A percentile compares a stretch with the other conserved stretches of the same genome.
These are phyloP conservation scores for Ophiosphaerella herpotricha DNA, from an alignment of 2,329 filamentous ascomycete genomes.

Conservation along the genomic window DNA sequence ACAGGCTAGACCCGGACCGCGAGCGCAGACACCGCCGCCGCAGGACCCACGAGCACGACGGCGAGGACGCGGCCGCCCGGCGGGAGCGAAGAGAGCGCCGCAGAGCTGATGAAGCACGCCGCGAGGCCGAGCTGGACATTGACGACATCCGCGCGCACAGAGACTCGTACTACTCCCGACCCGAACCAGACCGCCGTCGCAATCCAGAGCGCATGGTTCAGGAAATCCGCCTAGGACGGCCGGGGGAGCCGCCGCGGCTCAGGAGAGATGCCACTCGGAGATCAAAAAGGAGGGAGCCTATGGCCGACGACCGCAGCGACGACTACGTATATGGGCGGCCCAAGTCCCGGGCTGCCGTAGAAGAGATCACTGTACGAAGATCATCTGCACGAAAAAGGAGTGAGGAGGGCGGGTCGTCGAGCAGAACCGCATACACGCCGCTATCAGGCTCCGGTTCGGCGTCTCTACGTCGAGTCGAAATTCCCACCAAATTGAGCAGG, in stretches of 20 bases:
- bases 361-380: slow-evolving; percentile 34
- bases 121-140: slow-evolving; percentile 43
- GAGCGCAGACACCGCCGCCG: slow-evolving; percentile 36
- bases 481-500: slow-evolving; percentile 35
- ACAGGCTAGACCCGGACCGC: slow-evolving; percentile 31
- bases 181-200: slow-evolving; percentile 35
- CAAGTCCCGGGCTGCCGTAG: slow-evolving; percentile 31
- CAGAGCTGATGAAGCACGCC: slow-evolving; percentile 34
- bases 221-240: slow-evolving; percentile 28
- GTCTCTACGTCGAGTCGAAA: slow-evolving; percentile 35
- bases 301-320: slow-evolving; percentile 30
- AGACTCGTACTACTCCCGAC: slow-evolving; percentile 45
- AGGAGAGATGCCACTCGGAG: slow-evolving; percentile 34
- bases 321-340: slow-evolving; percentile 40
- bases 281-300: slow-evolving; percentile 29
- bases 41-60: slow-evolving; percentile 29
- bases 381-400: slow-evolving; percentile 36
- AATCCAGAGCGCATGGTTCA: slow-evolving; percentile 41
- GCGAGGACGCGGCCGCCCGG: slow-evolving; percentile 31
- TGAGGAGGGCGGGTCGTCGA: slow-evolving; percentile 42
- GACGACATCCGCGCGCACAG: slow-evolving; percentile 47
- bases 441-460: slow-evolving; percentile 38
- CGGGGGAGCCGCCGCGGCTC: slow-evolving; percentile 31
- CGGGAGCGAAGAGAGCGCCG: slow-evolving; percentile 40
- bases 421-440: slow-evolving; percentile 38